Conservation (phyloP, 1,284 basidiomycete species). For the Irpex lacteus region DNA sequence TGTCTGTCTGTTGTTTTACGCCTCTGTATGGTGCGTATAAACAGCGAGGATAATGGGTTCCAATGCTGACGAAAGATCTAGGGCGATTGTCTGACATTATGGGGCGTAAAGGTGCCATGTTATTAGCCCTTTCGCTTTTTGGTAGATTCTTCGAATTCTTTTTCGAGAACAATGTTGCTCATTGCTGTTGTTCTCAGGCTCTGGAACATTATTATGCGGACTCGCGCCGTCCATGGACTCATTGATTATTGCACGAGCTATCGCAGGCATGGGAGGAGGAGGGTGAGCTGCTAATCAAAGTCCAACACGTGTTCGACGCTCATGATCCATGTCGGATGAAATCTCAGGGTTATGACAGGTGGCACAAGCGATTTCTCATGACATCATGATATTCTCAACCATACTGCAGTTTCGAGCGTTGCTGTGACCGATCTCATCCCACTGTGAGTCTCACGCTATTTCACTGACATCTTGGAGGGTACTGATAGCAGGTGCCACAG, state of each 20-base stretch:
- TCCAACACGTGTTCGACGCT: conserved; percentile 14
- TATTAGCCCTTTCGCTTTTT: conserved; percentile 78
- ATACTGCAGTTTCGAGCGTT: conserved; percentile 65
- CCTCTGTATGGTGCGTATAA: conserved; percentile 73
- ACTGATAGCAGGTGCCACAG: conserved; percentile 28
- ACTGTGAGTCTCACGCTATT: conserved; percentile 48
- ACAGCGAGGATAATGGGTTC: not conserved
- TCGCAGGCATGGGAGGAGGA: conserved; percentile 91
- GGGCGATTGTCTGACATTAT: conserved; percentile 86
- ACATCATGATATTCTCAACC: conserved; percentile 22
- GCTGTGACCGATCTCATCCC: conserved; percentile 80
- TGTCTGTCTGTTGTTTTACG: conserved; percentile 89
- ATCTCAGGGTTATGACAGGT: conserved; percentile 78
- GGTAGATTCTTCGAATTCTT: conserved; percentile 38
- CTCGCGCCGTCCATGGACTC: conserved; percentile 82
- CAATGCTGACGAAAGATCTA: conserved; percentile 27
- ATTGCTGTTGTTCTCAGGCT: conserved; percentile 42
- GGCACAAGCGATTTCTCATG: conserved; percentile 9
- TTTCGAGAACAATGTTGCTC: not conserved
- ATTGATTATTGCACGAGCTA: conserved; percentile 77
- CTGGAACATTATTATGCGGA: conserved; percentile 81
- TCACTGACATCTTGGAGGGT: not conserved
- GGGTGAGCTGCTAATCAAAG: conserved; percentile 48
- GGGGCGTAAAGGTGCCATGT: conserved; percentile 82
- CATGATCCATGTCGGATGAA: not conserved